Percentiles rank a stretch among this genome's conserved stretches.
phyloP scores from a whole-genome alignment of 2,329 filamentous ascomycete genomes.

The Ciborinia camelliae region DNA sequence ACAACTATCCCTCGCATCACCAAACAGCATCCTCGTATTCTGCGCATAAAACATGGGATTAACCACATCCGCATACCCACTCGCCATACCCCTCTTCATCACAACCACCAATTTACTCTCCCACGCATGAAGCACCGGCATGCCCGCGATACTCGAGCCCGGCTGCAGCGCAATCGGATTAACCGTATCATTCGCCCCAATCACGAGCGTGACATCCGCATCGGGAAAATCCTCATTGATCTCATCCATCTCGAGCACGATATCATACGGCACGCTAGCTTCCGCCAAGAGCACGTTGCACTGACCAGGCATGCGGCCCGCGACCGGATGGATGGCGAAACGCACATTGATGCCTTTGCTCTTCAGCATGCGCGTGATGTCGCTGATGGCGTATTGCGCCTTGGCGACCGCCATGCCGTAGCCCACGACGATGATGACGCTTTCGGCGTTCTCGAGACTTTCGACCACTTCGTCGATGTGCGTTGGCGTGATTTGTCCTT shows the following conservation, averaged over 20 bases:
- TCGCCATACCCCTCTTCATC: slow-evolving; percentile 89
- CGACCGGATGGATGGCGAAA: slow-evolving; percentile 87
- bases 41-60: slow-evolving; percentile 95
- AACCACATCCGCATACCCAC: slow-evolving; percentile 84
- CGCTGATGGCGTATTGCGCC: slow-evolving; percentile 84
- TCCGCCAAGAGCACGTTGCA: slow-evolving; percentile 89
- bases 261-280: slow-evolving; percentile 84
- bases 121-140: slow-evolving; percentile 90
- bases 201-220: slow-evolving; percentile 82
- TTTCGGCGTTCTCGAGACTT: slow-evolving; percentile 70
- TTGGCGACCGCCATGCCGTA: slow-evolving; percentile 96
- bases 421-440: slow-evolving; percentile 78
- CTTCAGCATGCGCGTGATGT: slow-evolving; percentile 73
- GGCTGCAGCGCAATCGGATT: slow-evolving; percentile 86
- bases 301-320: slow-evolving; percentile 88
- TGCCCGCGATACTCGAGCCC: slow-evolving; percentile 80
- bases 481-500: slow-evolving; percentile 75
- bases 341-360: slow-evolving; percentile 74
- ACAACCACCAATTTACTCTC: slow-evolving; percentile 91
- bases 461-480: slow-evolving; percentile 79
- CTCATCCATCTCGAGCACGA: slow-evolving; percentile 93
- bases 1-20: slow-evolving; percentile 80
- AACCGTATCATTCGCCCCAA: slow-evolving; percentile 89
- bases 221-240: slow-evolving; percentile 89
- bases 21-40: slow-evolving; percentile 86